Base-by-base conservation (phyloP, 2,329 filamentous ascomycete genomes). In the Furcasterigmium furcatum region DNA sequence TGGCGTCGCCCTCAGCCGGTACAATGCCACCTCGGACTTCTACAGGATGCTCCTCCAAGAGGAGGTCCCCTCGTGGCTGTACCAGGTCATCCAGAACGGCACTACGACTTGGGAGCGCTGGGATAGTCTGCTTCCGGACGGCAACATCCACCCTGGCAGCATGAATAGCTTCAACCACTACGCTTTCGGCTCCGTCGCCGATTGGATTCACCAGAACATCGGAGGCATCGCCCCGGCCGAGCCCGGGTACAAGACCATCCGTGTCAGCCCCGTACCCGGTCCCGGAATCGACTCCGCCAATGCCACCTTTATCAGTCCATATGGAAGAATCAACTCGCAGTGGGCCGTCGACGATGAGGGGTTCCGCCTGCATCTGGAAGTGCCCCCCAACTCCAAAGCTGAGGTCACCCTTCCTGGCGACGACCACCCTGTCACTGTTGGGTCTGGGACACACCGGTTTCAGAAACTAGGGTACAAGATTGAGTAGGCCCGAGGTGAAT, bases 111-210 rank as follows among this genome's bases (percentile, higher is more conserved):
- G 73, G 73, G 73, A 77, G 49, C 64, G 74, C 3, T 77, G 74
- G 74, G 71, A 77, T 40, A 70, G 66, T 21, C 57, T 77, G 25
- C 53, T 74, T 1, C 59, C 69, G 0, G 58, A 76, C 45, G 72
- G 72, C 0, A 60, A 50, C 1, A 52, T 76, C 14, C 76, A 77
- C 44, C 60, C 67, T 0, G 68, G 72, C 1, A 52, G 60, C 24
- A 76, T 77, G 73, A 73, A 71, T 0, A 74, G 70, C 16, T 74
- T 74, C 48, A 75, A 76, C 25, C 72, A 77, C 49, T 77, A 76
- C 44, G 66, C 73, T 0, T 67, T 74, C n/a, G 72, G 73, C 0
- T 68, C 70, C 1, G 70, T 77, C 1, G 70, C 66, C 2, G 63
- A 72, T 46, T 77, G 71, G 70, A 64, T 76, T 21, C 70, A 75